Evolutionary conservation across 2,329 filamentous ascomycete genomes (phyloP), one percentile per base, ranked within the genome.

Genomic region (Penicillium sp.): DNA sequence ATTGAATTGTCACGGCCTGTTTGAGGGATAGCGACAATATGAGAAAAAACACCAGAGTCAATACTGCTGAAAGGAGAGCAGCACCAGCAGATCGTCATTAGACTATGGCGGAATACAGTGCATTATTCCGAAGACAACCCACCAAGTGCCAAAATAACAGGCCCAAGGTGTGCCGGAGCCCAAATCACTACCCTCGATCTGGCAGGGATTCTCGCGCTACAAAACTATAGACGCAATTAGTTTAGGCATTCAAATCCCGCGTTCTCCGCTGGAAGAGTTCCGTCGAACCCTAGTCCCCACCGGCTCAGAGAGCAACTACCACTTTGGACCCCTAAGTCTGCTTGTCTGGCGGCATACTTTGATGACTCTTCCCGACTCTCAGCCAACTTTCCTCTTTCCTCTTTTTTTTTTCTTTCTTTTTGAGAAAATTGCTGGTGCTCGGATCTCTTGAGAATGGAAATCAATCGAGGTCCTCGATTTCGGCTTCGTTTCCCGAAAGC

Each of bases 181-280:
- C 40, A 42, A 25, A 42, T 43, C 40, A 0, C 11, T 19, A 5
- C 8, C n/a, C 40, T 43, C 40, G n/a, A 43, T 25, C 19, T 11
- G 40, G 40, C 40, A 22, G 19, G 40, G 40, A 43, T 43, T 19
- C 40, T 43, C 40, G 19, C 40, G 40, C 40, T 19, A 43, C 40
- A 19, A 43, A 43, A 43, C 19, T 22, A 10, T 25, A 43, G n/a
- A 42, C 13, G 40, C 40, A 43, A 11, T 16, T n/a, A 10, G n/a
- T 43, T 13, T 11, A 19, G 14, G 37, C 54, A 51, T 40, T 49
- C 7, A 30, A 6, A 46, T 43, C 52, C 58, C 53, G 53, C 37
- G 51, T 57, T 61, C 55, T 54, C 38, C 51, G 55, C 40, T 48
- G 10, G 54, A 40, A 46, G 52, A 56, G 30, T 56, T 56, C 52